These are phyloP conservation scores for Lentinus tigrinus DNA, from an alignment of 768 basidiomycete genomes.

Conservation along the genomic window DNA sequence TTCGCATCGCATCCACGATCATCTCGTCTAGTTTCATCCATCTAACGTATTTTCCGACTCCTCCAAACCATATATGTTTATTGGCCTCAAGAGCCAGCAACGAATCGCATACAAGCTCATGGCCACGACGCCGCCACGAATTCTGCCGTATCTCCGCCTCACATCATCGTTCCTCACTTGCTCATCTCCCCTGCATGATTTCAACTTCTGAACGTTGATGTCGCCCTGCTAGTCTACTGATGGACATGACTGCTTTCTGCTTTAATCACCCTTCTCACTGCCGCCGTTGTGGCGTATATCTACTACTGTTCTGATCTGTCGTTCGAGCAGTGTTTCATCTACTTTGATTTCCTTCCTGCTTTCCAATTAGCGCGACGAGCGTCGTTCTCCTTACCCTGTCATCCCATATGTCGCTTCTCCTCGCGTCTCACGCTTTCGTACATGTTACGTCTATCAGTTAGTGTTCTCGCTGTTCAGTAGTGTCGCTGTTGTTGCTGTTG, in stretches of 20 bases:
- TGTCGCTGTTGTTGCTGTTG: not conserved
- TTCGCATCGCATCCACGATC: conserved; percentile 2
- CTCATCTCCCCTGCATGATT: conserved; percentile 11
- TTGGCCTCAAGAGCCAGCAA: conserved; percentile 13
- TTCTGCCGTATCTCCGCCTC: not conserved
- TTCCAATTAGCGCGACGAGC: not conserved
- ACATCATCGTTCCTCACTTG: conserved; percentile 11
- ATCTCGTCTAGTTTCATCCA: conserved; percentile 5
- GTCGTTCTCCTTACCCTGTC: not conserved
- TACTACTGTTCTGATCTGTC: conserved; percentile 8
- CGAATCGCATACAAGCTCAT: conserved; percentile 1
- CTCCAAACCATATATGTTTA: conserved; percentile 12
- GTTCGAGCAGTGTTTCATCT: conserved; percentile 7
- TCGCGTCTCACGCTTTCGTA: conserved; percentile 6
- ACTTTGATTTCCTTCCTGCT: not conserved
- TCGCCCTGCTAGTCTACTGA: conserved; percentile 12
- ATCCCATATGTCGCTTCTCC: not conserved
- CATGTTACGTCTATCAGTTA: conserved; percentile 3
- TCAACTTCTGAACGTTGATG: conserved; percentile 4
- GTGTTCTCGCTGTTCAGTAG: conserved; percentile 9
- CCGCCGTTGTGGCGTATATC: conserved; percentile 9
- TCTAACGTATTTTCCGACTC: conserved; percentile 1
- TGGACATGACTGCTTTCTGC: conserved; percentile 9
- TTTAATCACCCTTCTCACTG: conserved; percentile 6
- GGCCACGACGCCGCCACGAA: conserved; percentile 16